phyloP scores from a whole-genome alignment of 352 stramenopile species.

The Globisporangium parvum region DNA sequence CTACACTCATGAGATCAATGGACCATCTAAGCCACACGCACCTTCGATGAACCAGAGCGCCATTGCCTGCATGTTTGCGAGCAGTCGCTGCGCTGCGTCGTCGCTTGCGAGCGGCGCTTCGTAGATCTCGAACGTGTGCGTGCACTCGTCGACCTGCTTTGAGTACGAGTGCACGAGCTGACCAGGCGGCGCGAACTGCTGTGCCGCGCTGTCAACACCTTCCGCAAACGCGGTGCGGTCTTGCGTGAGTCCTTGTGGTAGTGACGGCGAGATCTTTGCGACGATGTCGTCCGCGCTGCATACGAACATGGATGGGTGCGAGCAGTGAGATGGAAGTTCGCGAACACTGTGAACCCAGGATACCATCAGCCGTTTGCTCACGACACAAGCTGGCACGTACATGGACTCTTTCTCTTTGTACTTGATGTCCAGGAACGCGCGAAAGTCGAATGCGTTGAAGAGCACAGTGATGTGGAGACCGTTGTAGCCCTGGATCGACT shows the following conservation, averaged over 20 bases:
- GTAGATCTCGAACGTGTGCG: constrained; percentile 62
- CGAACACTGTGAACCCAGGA: neutral
- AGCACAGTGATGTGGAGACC: constrained; percentile 43
- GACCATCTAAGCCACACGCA: neutral
- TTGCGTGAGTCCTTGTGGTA: constrained; percentile 35
- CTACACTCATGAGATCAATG: neutral
- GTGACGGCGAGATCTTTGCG: constrained; percentile 35
- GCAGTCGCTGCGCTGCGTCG: constrained; percentile 40
- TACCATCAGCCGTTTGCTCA: neutral
- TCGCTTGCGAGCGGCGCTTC: constrained; percentile 56
- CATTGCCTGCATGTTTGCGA: constrained; percentile 62
- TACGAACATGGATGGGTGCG: neutral
- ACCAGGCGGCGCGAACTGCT: constrained; percentile 38
- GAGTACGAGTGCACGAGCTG: constrained; percentile 36
- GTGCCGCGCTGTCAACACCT: constrained; percentile 12
- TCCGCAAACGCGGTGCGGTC: constrained; percentile 35
- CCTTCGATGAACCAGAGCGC: constrained; percentile 86
- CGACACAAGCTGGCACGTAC: constrained; percentile 15
- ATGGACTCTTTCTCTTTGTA: constrained; percentile 44
- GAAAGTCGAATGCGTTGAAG: constrained; percentile 68
- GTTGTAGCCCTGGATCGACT: constrained; percentile 61
- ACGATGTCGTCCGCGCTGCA: constrained; percentile 47
- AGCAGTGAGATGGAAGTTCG: neutral
- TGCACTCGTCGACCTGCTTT: constrained; percentile 10
- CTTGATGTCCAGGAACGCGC: constrained; percentile 40